A percentile compares a stretch with the other conserved stretches of the same genome.
Conservation (phyloP, 176 grass and related monocot genomes). For the Cymbopogon citratus region DNA sequence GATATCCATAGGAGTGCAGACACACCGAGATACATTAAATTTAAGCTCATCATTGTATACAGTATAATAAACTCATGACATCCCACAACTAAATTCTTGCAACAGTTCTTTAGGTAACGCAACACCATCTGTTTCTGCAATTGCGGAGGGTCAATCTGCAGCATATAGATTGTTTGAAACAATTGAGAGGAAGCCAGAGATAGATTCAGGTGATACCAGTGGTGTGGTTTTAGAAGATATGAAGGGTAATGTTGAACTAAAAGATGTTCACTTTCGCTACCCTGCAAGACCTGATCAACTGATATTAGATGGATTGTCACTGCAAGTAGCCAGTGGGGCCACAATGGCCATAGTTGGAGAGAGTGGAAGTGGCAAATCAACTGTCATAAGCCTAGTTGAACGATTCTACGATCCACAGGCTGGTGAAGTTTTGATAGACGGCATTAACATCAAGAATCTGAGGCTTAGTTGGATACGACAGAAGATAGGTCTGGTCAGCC, state of each 20-base stretch:
- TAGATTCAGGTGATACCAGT: slow-evolving; percentile 55
- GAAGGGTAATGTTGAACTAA: slow-evolving; percentile 64
- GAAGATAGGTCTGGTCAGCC: slow-evolving; percentile 80
- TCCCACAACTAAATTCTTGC: no score
- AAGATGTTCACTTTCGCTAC: slow-evolving; percentile 69
- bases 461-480: slow-evolving; percentile 58
- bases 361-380: slow-evolving; percentile 86
- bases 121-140: slow-evolving; percentile 55
- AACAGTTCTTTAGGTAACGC: slow-evolving; percentile 69
- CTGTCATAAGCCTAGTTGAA: slow-evolving; percentile 64
- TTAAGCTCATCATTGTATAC: no score
- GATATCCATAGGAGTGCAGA: no score
- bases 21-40: no score
- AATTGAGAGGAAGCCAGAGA: slow-evolving; percentile 70
- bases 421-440: slow-evolving; percentile 76
- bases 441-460: slow-evolving; percentile 62
- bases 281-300: slow-evolving; percentile 64
- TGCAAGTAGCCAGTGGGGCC: slow-evolving; percentile 46
- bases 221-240: slow-evolving; percentile 49
- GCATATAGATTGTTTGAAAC: slow-evolving; percentile 71
- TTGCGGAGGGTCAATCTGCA: slow-evolving; percentile 69
- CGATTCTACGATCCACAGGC: slow-evolving; percentile 80
- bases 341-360: slow-evolving; percentile 89
- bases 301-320: slow-evolving; percentile 75
- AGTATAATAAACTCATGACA: no score